phyloP scores from a whole-genome alignment of 768 basidiomycete genomes.

The Phaeotremella skinneri region DNA sequence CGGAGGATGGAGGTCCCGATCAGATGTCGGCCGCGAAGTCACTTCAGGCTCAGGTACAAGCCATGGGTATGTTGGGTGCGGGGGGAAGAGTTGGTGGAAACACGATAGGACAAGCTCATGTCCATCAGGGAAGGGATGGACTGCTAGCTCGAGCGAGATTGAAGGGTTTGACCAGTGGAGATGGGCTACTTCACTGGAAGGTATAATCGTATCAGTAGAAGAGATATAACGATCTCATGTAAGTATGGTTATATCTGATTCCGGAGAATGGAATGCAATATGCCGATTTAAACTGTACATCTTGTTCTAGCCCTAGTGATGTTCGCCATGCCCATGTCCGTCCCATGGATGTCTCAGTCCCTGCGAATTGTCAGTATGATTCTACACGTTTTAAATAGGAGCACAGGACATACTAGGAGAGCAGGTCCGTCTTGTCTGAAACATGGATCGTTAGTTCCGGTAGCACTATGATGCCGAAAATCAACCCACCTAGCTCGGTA shows the following conservation, averaged over 20 bases:
- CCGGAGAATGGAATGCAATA: conserved; percentile 1
- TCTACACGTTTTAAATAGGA: not conserved
- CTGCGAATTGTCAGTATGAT: conserved; percentile 15
- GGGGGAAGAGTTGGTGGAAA: not conserved
- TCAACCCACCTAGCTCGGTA: conserved; percentile 79
- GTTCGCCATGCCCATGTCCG: conserved; percentile 59
- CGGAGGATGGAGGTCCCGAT: conserved; percentile 1
- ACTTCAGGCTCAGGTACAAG: not conserved
- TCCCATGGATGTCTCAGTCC: conserved; percentile 63
- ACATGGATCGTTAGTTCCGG: conserved; percentile 5
- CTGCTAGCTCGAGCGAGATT: conserved; percentile 19
- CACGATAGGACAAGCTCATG: not conserved
- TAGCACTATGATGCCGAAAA: not conserved
- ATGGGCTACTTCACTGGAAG: conserved; percentile 26
- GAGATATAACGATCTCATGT: not conserved
- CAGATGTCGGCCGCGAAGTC: not conserved
- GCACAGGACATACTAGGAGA: conserved; percentile 61
- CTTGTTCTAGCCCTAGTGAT: conserved; percentile 49
- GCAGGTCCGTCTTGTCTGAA: conserved; percentile 73
- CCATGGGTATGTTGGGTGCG: not conserved
- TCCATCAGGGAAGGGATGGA: conserved; percentile 2
- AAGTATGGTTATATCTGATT: not conserved
- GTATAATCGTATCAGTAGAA: conserved; percentile 1
- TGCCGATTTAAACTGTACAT: conserved; percentile 52
- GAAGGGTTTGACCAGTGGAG: conserved; percentile 18